Conservation (phyloP, 371 early-diverging fungal species). For the Apophysomyces trapeziformis region DNA sequence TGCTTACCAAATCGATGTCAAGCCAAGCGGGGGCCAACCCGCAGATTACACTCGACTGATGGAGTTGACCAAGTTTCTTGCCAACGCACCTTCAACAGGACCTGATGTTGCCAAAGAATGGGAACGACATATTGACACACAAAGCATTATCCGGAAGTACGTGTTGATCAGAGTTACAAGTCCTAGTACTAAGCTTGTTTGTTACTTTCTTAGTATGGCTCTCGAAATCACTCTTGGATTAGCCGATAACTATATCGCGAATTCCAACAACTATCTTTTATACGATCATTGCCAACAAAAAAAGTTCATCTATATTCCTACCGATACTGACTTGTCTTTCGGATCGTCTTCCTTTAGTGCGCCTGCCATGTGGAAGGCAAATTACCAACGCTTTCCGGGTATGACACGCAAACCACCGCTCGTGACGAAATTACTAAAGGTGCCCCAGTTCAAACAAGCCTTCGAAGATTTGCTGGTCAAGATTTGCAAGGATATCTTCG, state of each 20-base stretch:
- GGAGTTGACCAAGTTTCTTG: slow-evolving; percentile 38
- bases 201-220: slow-evolving; percentile 25
- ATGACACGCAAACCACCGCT: slow-evolving; percentile 21
- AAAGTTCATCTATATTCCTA: slow-evolving; percentile 30
- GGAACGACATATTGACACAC: slow-evolving; percentile 35
- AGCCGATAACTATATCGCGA: slow-evolving; percentile 39
- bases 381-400: slow-evolving; percentile 35
- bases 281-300: slow-evolving; percentile 29
- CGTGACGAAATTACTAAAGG: neutral
- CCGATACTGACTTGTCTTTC: slow-evolving; percentile 39
- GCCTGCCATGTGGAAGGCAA: slow-evolving; percentile 27
- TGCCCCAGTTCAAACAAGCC: slow-evolving; percentile 26
- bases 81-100: slow-evolving; percentile 21
- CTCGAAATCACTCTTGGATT: slow-evolving; percentile 42
- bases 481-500: slow-evolving; percentile 22
- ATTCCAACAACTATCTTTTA: slow-evolving; percentile 35
- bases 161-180: slow-evolving; percentile 5
- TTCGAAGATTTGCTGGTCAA: slow-evolving; percentile 29
- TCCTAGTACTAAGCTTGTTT: neutral
- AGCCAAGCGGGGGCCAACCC: slow-evolving; percentile 19
- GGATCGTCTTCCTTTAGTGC: slow-evolving; percentile 27
- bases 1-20: slow-evolving; percentile 33
- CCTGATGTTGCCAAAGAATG: slow-evolving; percentile 27
- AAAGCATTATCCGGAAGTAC: slow-evolving; percentile 42
- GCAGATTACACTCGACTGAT: slow-evolving; percentile 24